Evolutionary conservation across 176 grass and related monocot genomes (phyloP).

Genomic region (Hordeum marinum): DNA sequence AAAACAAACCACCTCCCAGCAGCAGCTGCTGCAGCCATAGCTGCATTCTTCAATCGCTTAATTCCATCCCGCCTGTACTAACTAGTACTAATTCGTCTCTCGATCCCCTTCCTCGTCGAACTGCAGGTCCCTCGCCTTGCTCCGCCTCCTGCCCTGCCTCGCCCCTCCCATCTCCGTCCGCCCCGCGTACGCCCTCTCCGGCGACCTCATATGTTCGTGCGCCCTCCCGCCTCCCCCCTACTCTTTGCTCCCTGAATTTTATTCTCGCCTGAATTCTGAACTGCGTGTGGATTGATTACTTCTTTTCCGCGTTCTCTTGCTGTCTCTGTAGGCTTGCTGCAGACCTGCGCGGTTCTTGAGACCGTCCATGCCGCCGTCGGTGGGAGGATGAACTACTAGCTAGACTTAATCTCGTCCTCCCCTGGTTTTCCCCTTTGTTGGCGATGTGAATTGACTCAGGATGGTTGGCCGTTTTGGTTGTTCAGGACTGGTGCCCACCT

Average conservation of each 20-base stretch:
- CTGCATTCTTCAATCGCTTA: not conserved
- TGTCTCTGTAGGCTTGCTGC: slow-evolving; percentile 55
- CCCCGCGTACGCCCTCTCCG: slow-evolving; percentile 51
- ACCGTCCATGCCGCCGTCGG: slow-evolving; percentile 62
- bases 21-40: not conserved
- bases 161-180: slow-evolving; percentile 24
- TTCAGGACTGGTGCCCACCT: slow-evolving; percentile 72
- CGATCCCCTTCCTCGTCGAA: not conserved
- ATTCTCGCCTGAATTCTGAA: not conserved
- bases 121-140: slow-evolving; percentile 61
- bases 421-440: not conserved
- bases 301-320: not conserved
- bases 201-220: slow-evolving; percentile 67
- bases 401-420: not conserved
- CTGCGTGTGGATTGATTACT: not conserved
- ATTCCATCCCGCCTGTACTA: not conserved
- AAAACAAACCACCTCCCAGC: not conserved
- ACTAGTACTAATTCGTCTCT: not conserved
- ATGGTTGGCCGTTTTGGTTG: not conserved
- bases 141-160: slow-evolving; percentile 39
- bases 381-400: slow-evolving; percentile 23
- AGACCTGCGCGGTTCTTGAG: slow-evolving; percentile 61
- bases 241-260: not conserved
- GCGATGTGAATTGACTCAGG: not conserved
- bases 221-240: not conserved